phyloP scores from a whole-genome alignment of 352 stramenopile genomes.

The Phytopythium ostracodes region DNA sequence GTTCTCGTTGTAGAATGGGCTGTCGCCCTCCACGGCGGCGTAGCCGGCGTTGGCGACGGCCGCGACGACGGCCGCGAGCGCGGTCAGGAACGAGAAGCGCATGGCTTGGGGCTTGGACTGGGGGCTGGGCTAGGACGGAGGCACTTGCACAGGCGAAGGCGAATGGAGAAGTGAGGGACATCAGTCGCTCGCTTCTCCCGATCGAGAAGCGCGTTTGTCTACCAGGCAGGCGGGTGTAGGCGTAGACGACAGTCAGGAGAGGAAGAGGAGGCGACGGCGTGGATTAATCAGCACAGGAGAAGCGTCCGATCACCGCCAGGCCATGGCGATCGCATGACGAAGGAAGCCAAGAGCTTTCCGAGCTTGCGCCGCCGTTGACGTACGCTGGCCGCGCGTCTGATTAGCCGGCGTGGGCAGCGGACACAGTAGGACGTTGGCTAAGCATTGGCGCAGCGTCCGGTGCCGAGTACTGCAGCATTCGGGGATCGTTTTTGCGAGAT shows the following conservation, averaged over 20 bases:
- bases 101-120: conserved; percentile 7
- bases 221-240: background rate
- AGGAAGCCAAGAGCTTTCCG: background rate
- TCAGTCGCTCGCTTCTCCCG: no score
- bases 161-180: conserved; percentile 6
- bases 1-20: conserved; percentile 17
- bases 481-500: background rate
- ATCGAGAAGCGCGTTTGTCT: background rate
- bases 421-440: background rate
- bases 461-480: background rate
- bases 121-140: background rate
- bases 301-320: background rate
- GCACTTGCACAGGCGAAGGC: conserved; percentile 4
- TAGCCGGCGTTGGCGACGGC: conserved; percentile 7
- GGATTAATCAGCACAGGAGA: no score
- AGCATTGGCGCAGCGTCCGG: background rate
- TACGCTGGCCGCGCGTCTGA: background rate
- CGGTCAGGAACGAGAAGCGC: conserved; percentile 14
- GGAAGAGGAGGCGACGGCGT: background rate
- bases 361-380: no score
- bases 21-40: conserved; percentile 11
- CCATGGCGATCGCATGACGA: background rate
- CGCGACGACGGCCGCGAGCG: conserved; percentile 10
- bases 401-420: background rate
- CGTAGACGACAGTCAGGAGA: background rate